phyloP scores from a whole-genome alignment of 495 filamentous ascomycete species.

The Penicillium chermesinum region DNA sequence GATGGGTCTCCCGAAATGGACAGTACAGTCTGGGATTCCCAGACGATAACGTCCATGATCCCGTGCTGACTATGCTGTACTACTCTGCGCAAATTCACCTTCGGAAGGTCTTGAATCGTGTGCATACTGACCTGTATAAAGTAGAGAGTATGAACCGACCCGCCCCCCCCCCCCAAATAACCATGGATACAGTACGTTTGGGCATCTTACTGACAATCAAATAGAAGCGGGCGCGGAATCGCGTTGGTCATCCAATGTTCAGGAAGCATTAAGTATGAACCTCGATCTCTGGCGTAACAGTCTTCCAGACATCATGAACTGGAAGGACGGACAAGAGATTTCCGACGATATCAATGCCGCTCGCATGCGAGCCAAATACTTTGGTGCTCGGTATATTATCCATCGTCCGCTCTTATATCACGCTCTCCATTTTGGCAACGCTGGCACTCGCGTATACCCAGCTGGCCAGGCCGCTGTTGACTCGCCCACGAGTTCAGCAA shows the following conservation, averaged over 20 bases:
- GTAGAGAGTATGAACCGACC: slow-evolving; percentile 32
- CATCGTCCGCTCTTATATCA: slow-evolving; percentile 74
- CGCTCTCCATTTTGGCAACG: slow-evolving; percentile 49
- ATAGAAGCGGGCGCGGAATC: slow-evolving; percentile 21
- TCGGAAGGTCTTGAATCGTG: slow-evolving; percentile 75
- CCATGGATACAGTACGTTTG: too few species aligned
- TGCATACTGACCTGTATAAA: slow-evolving; percentile 77
- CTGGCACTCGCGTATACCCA: slow-evolving; percentile 19
- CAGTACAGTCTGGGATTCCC: slow-evolving; percentile 28
- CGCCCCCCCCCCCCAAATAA: too few species aligned
- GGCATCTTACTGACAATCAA: neutral
- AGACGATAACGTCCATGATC: slow-evolving; percentile 27
- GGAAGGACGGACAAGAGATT: slow-evolving; percentile 63
- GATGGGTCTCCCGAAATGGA: slow-evolving; percentile 57
- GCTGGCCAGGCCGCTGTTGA: slow-evolving; percentile 22
- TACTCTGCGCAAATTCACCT: slow-evolving; percentile 85
- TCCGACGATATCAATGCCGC: slow-evolving; percentile 74
- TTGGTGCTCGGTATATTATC: slow-evolving; percentile 85
- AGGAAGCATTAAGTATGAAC: slow-evolving; percentile 40
- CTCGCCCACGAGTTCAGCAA: slow-evolving; percentile 26
- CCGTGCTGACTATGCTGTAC: slow-evolving; percentile 58
- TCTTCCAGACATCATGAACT: slow-evolving; percentile 48
- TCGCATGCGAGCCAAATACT: slow-evolving; percentile 88
- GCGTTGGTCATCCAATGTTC: slow-evolving; percentile 30
- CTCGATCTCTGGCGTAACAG: slow-evolving; percentile 47